Conservation (phyloP, 176 grass and related monocot species). For the Dactylis glomerata region DNA sequence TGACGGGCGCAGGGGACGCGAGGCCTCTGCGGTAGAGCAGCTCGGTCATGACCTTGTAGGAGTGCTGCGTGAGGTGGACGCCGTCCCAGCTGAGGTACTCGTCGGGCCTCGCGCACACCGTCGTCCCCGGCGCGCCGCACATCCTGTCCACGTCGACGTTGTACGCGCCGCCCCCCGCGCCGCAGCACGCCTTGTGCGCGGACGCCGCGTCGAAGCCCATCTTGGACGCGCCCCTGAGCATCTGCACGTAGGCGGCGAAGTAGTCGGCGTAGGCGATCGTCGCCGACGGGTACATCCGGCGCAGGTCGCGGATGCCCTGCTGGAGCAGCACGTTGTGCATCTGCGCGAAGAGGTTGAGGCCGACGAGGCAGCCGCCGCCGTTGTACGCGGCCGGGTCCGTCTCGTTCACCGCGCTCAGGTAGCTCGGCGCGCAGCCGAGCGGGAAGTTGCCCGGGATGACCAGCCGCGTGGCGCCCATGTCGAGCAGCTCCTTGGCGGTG, state of each 20-base stretch:
- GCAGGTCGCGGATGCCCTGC: slow-evolving; percentile 34
- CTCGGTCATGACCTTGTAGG: slow-evolving; percentile 36
- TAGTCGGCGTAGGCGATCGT: slow-evolving; percentile 63
- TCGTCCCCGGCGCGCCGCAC: slow-evolving; percentile 45
- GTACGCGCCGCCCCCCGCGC: slow-evolving; percentile 38
- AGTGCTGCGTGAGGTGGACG: slow-evolving; percentile 78
- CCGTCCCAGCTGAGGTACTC: slow-evolving; percentile 73
- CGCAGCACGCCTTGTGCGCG: slow-evolving; percentile 55
- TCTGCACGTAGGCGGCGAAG: slow-evolving; percentile 59
- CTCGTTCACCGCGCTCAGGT: slow-evolving; percentile 43
- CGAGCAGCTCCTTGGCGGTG: slow-evolving; percentile 22
- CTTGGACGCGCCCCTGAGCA: slow-evolving; percentile 37
- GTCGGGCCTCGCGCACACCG: slow-evolving; percentile 45
- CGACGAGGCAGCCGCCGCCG: slow-evolving; percentile 41
- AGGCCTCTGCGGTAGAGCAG: slow-evolving; percentile 30
- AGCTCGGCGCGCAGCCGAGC: slow-evolving; percentile 69
- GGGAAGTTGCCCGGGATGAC: slow-evolving; percentile 72
- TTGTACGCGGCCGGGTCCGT: slow-evolving; percentile 36
- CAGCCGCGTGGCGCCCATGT: slow-evolving; percentile 50
- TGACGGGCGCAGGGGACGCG: slow-evolving; percentile 17
- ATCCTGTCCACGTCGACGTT: slow-evolving; percentile 56
- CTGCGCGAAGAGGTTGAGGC: slow-evolving; percentile 57
- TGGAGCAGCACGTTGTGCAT: slow-evolving; percentile 57
- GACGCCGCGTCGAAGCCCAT: slow-evolving; percentile 39
- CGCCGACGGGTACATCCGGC: slow-evolving; percentile 21